phyloP scores from a whole-genome alignment of 2,329 filamentous ascomycete genomes.

The Scedosporium minutisporum region DNA sequence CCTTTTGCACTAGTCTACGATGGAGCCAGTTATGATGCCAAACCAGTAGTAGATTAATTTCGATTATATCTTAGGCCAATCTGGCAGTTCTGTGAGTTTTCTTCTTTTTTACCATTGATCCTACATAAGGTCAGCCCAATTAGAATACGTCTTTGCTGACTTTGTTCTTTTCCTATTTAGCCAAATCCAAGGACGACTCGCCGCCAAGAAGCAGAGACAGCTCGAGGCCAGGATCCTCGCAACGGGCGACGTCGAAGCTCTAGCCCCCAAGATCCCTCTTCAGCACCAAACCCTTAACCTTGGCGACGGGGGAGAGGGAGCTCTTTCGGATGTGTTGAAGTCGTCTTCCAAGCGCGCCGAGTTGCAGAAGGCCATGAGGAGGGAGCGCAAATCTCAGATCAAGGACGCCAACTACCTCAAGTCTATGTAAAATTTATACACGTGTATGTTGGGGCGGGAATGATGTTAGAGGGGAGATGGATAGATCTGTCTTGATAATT shows the following conservation, averaged over 20 bases:
- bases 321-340: slow-evolving; percentile 33
- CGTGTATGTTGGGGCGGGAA: not conserved
- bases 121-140: too few species aligned
- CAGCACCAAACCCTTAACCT: slow-evolving; percentile 73
- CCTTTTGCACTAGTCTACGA: too few species aligned
- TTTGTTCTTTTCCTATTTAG: slow-evolving; percentile 27
- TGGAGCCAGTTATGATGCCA: too few species aligned
- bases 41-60: too few species aligned
- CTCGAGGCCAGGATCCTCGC: slow-evolving; percentile 51
- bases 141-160: too few species aligned
- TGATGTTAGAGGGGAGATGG: not conserved
- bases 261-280: slow-evolving; percentile 61
- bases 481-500: not conserved
- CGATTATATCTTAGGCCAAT: too few species aligned
- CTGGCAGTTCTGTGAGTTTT: slow-evolving; percentile 68
- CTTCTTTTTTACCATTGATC: not conserved
- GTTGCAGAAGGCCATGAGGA: slow-evolving; percentile 61
- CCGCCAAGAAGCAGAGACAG: slow-evolving; percentile 52
- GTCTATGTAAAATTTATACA: slow-evolving; percentile 48
- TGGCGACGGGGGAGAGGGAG: slow-evolving; percentile 37
- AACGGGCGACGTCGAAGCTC: slow-evolving; percentile 54
- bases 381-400: slow-evolving; percentile 64
- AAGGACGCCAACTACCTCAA: slow-evolving; percentile 83
- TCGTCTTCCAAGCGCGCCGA: slow-evolving; percentile 46
- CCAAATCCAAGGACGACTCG: slow-evolving; percentile 70